Base-by-base conservation (phyloP, 768 basidiomycete species). In the Coprinopsis sp. region DNA sequence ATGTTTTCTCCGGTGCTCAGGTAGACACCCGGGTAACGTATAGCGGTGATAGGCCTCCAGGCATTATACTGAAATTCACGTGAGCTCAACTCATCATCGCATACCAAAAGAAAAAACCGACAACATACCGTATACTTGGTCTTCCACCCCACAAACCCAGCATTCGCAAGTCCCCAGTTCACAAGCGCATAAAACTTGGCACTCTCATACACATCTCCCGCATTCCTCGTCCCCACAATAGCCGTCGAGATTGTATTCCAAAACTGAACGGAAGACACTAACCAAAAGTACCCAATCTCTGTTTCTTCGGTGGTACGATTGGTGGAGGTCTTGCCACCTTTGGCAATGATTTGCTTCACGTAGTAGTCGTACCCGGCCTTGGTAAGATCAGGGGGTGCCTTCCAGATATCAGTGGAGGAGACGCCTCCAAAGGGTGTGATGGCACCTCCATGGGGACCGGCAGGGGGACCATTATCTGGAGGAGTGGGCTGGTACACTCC, bases 401-500 rank as follows among this genome's bases (percentile, higher is more conserved):
- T 18, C 34, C 34, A 37, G n/a, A n/a, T 8, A 7, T 11, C 34
- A 18, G 34, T 10, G 18, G 19, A 7, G 11, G 7, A 11, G 34
- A 37, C 18, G 10, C 34, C 10, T 22, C 12, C 46, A 12, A 30
- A 47, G 12, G 46, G 46, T 6, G 8, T 39, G 29, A 47, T 16
- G 14, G 18, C 21, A 3, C 37, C 25, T 5, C 38, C 46, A 12
- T 47, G 37, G 4, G 24, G 46, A 23, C 19, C 13, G 3, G 38
- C 46, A 14, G 46, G 46, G 23, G 21, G 3, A 10, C 27, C 24
- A 24, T 47, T 47, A 16, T 22, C 41, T 13, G 46, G 46, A 6
- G 46, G 46, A 8, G 46, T 47, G 24, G 37, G 37, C 38, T 47
- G 46, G 16, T 47, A 47, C 18, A 47, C 38, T 29, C 46, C 46